phyloP scores from a whole-genome alignment of 2,329 filamentous ascomycete genomes.

The Penicillium nordicum region DNA sequence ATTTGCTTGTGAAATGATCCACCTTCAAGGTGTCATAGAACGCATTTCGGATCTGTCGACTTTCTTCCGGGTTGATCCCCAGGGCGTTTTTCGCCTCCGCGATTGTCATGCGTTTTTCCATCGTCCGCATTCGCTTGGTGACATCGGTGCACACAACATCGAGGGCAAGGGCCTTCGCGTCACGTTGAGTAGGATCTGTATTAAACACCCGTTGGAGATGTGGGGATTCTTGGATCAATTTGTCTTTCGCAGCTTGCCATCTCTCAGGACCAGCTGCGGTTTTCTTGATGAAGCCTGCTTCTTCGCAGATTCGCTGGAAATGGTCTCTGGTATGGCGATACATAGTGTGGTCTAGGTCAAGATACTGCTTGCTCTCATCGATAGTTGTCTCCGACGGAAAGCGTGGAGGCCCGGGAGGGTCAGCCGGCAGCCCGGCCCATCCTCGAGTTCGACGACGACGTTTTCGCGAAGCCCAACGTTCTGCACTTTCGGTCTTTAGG shows the following conservation, averaged over 20 bases:
- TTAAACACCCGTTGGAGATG: constrained; percentile 64
- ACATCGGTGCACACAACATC: constrained; percentile 79
- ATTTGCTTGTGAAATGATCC: constrained; percentile 67
- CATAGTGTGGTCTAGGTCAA: constrained; percentile 60
- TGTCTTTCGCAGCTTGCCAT: constrained; percentile 69
- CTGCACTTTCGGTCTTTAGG: constrained; percentile 58
- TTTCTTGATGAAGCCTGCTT: constrained; percentile 68
- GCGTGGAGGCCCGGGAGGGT: constrained; percentile 65
- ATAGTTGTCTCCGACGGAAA: constrained; percentile 82
- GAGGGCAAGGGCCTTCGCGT: constrained; percentile 65
- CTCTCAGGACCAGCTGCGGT: constrained; percentile 67
- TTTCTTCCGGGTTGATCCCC: constrained; percentile 65
- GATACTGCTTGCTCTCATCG: constrained; percentile 69
- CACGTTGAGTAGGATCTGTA: constrained; percentile 55
- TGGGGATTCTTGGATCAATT: constrained; percentile 61
- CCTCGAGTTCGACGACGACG: constrained; percentile 64
- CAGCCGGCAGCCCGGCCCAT: constrained; percentile 66
- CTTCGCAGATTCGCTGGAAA: constrained; percentile 68
- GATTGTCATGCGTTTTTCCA: constrained; percentile 66
- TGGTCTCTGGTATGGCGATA: constrained; percentile 64
- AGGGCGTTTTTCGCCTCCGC: constrained; percentile 70
- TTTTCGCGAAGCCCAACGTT: constrained; percentile 62
- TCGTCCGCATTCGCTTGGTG: constrained; percentile 70
- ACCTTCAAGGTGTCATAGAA: constrained; percentile 65
- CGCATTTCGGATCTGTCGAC: constrained; percentile 61